Percentiles rank a stretch among this genome's conserved stretches.
Conservation (phyloP, 805 yeast species). For the Yamadazyma ubonensis region DNA sequence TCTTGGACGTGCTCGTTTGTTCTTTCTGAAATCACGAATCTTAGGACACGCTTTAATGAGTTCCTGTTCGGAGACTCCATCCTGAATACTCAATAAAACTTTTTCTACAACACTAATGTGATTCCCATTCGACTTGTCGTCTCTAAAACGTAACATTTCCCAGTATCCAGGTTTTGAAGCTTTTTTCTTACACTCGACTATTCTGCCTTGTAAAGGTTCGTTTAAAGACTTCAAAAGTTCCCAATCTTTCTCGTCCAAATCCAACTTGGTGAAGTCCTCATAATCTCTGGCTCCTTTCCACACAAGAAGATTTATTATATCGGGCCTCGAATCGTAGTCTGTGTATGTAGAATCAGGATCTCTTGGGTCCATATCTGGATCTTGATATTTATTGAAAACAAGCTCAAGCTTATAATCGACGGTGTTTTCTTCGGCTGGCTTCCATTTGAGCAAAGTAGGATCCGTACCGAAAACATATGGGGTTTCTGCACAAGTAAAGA, state of each 20-base stretch:
- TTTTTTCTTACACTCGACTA: constrained; percentile 80
- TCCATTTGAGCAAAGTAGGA: constrained; percentile 86
- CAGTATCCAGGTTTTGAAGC: constrained; percentile 59
- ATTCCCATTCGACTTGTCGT: constrained; percentile 88
- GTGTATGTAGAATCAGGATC: constrained; percentile 70
- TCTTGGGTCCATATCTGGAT: constrained; percentile 62
- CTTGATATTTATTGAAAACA: constrained; percentile 57
- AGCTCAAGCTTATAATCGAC: constrained; percentile 78
- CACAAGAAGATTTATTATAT: constrained; percentile 55
- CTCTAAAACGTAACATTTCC: constrained; percentile 86
- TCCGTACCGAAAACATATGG: constrained; percentile 92
- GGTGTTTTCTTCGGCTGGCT: constrained; percentile 93
- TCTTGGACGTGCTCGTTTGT: constrained; percentile 4
- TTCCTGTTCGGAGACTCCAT: constrained; percentile 81
- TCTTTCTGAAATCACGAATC: constrained; percentile 31
- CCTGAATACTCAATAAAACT: constrained; percentile 80
- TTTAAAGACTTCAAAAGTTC: constrained; percentile 60
- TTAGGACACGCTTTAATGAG: constrained; percentile 54
- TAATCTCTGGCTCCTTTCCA: constrained; percentile 76
- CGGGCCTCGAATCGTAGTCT: constrained; percentile 81
- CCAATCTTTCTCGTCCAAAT: constrained; percentile 76
- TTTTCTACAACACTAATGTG: constrained; percentile 78
- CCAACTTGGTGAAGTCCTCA: constrained; percentile 64
- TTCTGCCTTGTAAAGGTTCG: constrained; percentile 86
- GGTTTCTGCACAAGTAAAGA: constrained; percentile 86